Conservation (phyloP, 73 alveolate genomes). For the Stentor coeruleus region DNA sequence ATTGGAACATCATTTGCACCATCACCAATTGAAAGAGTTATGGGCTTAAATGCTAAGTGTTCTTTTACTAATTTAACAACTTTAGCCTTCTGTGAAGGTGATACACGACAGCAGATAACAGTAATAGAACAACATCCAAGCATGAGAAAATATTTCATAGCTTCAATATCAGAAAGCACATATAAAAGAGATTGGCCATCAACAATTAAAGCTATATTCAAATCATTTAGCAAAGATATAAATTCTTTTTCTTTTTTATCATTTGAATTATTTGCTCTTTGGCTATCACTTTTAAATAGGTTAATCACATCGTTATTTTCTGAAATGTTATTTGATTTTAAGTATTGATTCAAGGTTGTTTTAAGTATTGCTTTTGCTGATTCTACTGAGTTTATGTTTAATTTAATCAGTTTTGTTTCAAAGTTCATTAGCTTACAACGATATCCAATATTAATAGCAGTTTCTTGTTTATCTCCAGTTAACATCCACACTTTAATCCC, state of each 20-base stretch:
- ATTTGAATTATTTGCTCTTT: neutral
- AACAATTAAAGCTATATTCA: slow-evolving; percentile 1
- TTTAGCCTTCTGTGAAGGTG: slow-evolving; percentile 73
- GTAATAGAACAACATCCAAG: slow-evolving; percentile 5
- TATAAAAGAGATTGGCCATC: neutral
- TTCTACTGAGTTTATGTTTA: neutral
- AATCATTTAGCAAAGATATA: neutral
- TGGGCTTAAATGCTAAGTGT: slow-evolving; percentile 26
- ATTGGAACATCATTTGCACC: slow-evolving; percentile 80
- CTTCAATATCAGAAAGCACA: neutral
- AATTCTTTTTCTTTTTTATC: neutral
- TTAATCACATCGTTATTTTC: neutral
- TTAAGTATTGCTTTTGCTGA: neutral
- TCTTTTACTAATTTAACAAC: slow-evolving; percentile 62
- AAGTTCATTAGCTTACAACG: slow-evolving; percentile 65
- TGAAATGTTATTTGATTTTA: neutral
- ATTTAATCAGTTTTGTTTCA: slow-evolving; percentile 29
- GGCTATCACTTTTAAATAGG: neutral
- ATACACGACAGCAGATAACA: slow-evolving; percentile 67
- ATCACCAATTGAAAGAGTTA: slow-evolving; percentile 74
- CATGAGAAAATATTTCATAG: neutral
- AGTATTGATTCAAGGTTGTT: neutral
- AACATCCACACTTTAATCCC: slow-evolving; percentile 90
- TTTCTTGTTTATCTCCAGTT: slow-evolving; percentile 84
- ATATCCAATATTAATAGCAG: slow-evolving; percentile 81